phyloP scores from a whole-genome alignment of 805 yeast genomes.

The Candida ovalis region DNA sequence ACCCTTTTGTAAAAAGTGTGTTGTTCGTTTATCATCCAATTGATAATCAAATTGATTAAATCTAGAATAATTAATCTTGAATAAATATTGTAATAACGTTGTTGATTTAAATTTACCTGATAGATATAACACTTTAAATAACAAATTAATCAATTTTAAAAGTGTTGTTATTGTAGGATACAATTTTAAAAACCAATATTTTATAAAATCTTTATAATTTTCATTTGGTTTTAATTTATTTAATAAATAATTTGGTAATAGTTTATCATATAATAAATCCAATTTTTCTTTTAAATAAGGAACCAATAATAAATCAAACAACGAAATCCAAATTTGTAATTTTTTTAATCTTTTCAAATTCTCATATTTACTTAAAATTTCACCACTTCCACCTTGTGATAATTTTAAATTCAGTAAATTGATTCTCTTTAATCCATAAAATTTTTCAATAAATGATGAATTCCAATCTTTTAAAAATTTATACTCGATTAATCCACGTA shows the following conservation, averaged over 20 bases:
- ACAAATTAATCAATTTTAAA: slow-evolving; percentile 46
- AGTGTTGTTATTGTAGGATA: slow-evolving; percentile 59
- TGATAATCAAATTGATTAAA: slow-evolving; percentile 49
- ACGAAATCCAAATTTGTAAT: slow-evolving; percentile 50
- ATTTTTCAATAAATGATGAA: slow-evolving; percentile 84
- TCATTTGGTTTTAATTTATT: slow-evolving; percentile 37
- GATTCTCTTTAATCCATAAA: slow-evolving; percentile 80
- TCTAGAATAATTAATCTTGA: slow-evolving; percentile 64
- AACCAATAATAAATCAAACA: slow-evolving; percentile 58
- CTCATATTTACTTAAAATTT: slow-evolving; percentile 36
- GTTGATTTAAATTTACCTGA: slow-evolving; percentile 66
- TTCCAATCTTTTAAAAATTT: slow-evolving; percentile 70
- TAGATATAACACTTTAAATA: slow-evolving; percentile 59
- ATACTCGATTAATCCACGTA: slow-evolving; percentile 68
- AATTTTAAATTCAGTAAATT: slow-evolving; percentile 20
- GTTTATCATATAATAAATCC: slow-evolving; percentile 56
- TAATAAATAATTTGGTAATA: slow-evolving; percentile 57
- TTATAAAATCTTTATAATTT: slow-evolving; percentile 19
- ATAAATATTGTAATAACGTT: slow-evolving; percentile 53
- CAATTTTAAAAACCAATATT: slow-evolving; percentile 45
- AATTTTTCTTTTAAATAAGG: slow-evolving; percentile 71
- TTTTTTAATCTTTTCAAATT: slow-evolving; percentile 47
- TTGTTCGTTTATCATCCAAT: slow-evolving; percentile 30
- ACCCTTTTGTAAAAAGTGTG: slow-evolving; percentile 8
- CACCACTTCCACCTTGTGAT: slow-evolving; percentile 6